Base-by-base conservation (phyloP, 768 basidiomycete genomes). In the Xanthoconium stramineum region DNA sequence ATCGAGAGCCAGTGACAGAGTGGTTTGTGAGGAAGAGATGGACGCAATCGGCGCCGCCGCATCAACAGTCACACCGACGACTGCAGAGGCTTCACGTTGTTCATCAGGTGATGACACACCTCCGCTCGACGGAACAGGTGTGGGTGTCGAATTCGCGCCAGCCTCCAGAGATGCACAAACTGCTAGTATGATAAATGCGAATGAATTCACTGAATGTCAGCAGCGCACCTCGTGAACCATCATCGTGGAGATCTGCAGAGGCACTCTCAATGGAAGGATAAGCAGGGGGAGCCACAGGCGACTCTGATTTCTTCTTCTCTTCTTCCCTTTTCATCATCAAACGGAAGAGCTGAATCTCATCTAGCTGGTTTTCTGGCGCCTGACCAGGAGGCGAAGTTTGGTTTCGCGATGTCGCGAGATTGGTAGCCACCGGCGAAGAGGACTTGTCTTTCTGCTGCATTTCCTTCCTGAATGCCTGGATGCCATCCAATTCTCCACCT, bases 391-490 rank as follows among this genome's bases (percentile, higher is more conserved):
- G 69, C 47, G 64, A 61, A 39, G 58, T 42, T 45, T 68, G 57
- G 7, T 65, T 62, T 40, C 69, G 63, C 15, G 67, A 44, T 37
- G 40, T 36, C n/a, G 47, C 20, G 39, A 52, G 39, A 40, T 55
- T 50, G 47, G 61, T 49, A 15, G 45, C 54, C 15, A 47, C 52
- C 24, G 63, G 60, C 49, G 62, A 61, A 47, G 58, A 56, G 11
- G 81, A 80, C 65, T 83, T 84, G 63, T 86, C 86, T 60, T 84
- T 87, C 70, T 88, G 87, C 65, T 87, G 91, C 76, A 90, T 78
- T 46, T 83, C 87, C 68, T 86, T 89, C 78, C 91, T 94, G 83
- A 90, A 93, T 3, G 85, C 89, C 64, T 94, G 91, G 33, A 94
- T 90, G 36, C 88, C 83, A 68, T 93, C 91, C 28, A 91, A 74